Conservation (phyloP, 768 basidiomycete genomes). For the Boletus subcaerulescens region DNA sequence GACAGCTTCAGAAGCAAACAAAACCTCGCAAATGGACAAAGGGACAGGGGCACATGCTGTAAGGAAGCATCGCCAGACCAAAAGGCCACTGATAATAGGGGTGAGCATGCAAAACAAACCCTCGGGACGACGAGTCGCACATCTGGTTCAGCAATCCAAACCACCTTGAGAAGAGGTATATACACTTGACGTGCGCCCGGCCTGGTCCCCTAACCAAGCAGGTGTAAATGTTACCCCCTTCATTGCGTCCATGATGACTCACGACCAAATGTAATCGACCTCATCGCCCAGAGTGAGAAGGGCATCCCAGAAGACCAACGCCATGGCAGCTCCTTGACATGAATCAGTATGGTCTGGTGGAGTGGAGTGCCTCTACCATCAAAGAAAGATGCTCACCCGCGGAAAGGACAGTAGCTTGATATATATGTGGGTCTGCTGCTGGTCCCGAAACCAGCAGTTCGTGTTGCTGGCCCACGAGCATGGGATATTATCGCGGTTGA, state of each 20-base stretch:
- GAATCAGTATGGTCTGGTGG: background rate
- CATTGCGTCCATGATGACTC: constrained; percentile 3
- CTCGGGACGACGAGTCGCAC: background rate
- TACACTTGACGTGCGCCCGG: constrained; percentile 13
- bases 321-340: constrained; percentile 8
- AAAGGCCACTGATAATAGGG: background rate
- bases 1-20: background rate
- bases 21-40: background rate
- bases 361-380: background rate
- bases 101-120: constrained; percentile 1
- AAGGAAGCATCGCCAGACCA: background rate
- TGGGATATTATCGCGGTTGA: background rate
- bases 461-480: background rate
- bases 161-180: constrained; percentile 23
- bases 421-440: background rate
- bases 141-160: constrained; percentile 19
- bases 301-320: constrained; percentile 14
- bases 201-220: constrained; percentile 3
- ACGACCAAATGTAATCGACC: constrained; percentile 20
- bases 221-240: background rate
- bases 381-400: constrained; percentile 8
- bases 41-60: background rate
- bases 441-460: constrained; percentile 2
- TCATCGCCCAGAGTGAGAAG: constrained; percentile 18
- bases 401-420: constrained; percentile 3